These are phyloP conservation scores for Fusarium duplospermum DNA, from an alignment of 2,329 filamentous ascomycete species.

Conservation along the genomic window DNA sequence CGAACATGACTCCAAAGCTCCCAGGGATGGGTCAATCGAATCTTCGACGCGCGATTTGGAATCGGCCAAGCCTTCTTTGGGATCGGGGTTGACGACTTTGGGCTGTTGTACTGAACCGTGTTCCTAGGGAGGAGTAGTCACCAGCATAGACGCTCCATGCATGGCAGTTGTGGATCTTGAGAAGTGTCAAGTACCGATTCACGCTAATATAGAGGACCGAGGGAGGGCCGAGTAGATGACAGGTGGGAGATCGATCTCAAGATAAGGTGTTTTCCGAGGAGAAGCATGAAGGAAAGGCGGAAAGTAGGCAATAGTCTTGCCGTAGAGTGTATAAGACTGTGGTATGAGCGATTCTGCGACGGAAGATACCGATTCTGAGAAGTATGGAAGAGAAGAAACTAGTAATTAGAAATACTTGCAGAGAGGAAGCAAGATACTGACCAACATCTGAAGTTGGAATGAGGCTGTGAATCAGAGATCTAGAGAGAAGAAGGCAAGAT, in stretches of 20 bases:
- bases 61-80: background rate
- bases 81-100: background rate
- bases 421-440: background rate
- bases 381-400: background rate
- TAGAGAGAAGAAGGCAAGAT: background rate
- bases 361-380: background rate
- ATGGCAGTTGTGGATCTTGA: background rate
- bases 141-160: background rate
- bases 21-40: background rate
- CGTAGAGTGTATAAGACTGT: background rate
- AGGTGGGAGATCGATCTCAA: background rate
- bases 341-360: background rate
- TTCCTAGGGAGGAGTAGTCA: background rate
- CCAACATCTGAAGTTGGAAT: conserved; percentile 14
- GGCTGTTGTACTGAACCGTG: background rate
- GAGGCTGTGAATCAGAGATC: background rate
- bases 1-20: background rate
- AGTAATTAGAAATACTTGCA: background rate
- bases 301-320: background rate
- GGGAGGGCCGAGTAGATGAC: background rate
- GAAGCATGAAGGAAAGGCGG: background rate
- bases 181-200: background rate
- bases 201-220: background rate
- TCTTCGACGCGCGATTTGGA: background rate
- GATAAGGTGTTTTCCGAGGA: background rate